Conservation (phyloP, 495 filamentous ascomycete species). For the Amphirosellinia nigrospora region DNA sequence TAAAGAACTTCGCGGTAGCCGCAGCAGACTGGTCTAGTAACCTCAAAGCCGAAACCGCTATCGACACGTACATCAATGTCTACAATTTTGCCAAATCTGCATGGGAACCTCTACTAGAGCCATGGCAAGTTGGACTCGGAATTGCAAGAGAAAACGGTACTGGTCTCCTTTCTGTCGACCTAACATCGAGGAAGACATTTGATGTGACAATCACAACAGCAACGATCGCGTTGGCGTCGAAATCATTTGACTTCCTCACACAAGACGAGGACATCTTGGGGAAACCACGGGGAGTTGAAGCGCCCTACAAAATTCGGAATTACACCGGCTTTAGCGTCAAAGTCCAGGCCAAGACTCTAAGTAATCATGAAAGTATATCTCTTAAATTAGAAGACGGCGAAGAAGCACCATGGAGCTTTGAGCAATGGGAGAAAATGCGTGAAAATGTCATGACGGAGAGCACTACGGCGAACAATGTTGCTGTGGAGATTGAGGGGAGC, state of each 20-base stretch:
- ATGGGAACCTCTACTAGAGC: conserved; percentile 96
- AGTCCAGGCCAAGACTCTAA: conserved; percentile 76
- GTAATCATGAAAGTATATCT: conserved; percentile 61
- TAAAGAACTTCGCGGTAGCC: conserved; percentile 84
- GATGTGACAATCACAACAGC: conserved; percentile 93
- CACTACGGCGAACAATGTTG: conserved; percentile 74
- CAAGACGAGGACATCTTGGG: conserved; percentile 91
- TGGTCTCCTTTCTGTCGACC: conserved; percentile 79
- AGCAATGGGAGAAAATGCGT: conserved; percentile 91
- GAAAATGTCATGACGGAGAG: conserved; percentile 85
- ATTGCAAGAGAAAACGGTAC: conserved; percentile 79
- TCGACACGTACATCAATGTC: conserved; percentile 93
- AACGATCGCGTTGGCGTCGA: conserved; percentile 89
- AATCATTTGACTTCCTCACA: conserved; percentile 87
- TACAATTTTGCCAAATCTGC: conserved; percentile 99
- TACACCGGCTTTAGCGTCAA: conserved; percentile 91
- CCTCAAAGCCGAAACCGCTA: conserved; percentile 82
- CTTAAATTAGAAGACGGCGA: conserved; percentile 89
- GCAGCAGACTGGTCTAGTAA: conserved; percentile 90
- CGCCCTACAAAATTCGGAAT: conserved; percentile 91
- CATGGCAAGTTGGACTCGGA: conserved; percentile 92
- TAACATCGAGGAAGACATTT: conserved; percentile 85
- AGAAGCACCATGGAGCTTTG: conserved; percentile 93
- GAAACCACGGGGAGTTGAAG: conserved; percentile 89
- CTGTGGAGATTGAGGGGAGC: conserved; percentile 86